Evolutionary conservation across 2,329 filamentous ascomycete species (phyloP).

Genomic region (Nothophaeocryptopus gaeumannii): DNA sequence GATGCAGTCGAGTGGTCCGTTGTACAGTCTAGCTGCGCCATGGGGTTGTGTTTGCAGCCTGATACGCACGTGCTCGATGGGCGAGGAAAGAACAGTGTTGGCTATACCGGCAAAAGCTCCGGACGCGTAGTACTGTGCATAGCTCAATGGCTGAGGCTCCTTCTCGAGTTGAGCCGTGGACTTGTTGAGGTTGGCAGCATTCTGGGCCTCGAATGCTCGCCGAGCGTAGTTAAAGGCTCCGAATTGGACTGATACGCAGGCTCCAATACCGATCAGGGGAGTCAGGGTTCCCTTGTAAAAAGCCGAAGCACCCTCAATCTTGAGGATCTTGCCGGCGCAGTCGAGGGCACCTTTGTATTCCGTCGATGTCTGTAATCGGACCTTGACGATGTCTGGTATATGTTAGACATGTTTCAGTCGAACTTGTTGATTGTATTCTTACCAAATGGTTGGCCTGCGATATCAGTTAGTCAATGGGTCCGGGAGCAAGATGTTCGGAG

Average conservation of each 20-base stretch:
- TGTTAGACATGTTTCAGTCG: slow-evolving; percentile 10
- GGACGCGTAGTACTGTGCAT: slow-evolving; percentile 82
- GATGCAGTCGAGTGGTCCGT: slow-evolving; percentile 84
- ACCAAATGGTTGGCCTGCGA: slow-evolving; percentile 64
- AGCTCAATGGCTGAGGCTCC: slow-evolving; percentile 57
- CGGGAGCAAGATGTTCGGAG: too few relatives aligned
- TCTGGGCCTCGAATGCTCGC: slow-evolving; percentile 76
- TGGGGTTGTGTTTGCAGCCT: slow-evolving; percentile 94
- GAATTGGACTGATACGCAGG: slow-evolving; percentile 95
- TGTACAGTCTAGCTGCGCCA: slow-evolving; percentile 72
- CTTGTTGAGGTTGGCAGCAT: slow-evolving; percentile 45
- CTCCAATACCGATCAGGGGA: slow-evolving; percentile 90
- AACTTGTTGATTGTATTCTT: slow-evolving; percentile 29
- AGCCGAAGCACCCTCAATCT: slow-evolving; percentile 79
- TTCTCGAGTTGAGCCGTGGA: slow-evolving; percentile 32
- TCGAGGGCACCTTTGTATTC: slow-evolving; percentile 77
- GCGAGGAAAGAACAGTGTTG: slow-evolving; percentile 82
- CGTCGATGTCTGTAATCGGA: slow-evolving; percentile 85
- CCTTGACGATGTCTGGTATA: slow-evolving; percentile 83
- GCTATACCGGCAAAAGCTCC: slow-evolving; percentile 90
- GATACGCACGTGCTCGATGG: slow-evolving; percentile 97
- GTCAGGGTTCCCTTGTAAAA: slow-evolving; percentile 99
- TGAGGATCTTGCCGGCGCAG: slow-evolving; percentile 79
- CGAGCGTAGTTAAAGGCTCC: slow-evolving; percentile 92
- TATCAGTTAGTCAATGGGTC: slow-evolving; percentile 4